Evolutionary conservation across 441 rosid species (phyloP).

Genomic region (Erodium moschatum): DNA sequence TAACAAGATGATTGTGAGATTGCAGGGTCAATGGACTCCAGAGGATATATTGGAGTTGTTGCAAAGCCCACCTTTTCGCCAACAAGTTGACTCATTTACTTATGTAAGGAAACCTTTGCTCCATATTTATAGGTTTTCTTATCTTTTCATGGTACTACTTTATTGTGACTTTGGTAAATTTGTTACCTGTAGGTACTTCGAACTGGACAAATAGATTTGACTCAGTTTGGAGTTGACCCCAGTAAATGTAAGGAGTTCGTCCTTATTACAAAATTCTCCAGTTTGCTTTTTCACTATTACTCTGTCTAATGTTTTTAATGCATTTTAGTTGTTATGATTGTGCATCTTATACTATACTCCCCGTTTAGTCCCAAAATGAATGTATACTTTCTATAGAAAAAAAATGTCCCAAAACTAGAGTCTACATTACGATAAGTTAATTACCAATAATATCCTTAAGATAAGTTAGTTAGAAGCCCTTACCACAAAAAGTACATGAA

Average conservation of each 20-base stretch:
- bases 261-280: constrained; percentile 1
- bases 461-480: background rate
- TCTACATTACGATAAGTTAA: background rate
- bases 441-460: background rate
- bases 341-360: background rate
- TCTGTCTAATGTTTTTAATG: background rate
- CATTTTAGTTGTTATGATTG: constrained; percentile 8
- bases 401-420: background rate
- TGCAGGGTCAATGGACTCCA: constrained; percentile 64
- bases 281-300: constrained; percentile 6
- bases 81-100: constrained; percentile 93
- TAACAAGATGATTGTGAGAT: constrained; percentile 20
- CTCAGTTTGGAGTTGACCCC: constrained; percentile 88
- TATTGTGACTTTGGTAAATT: constrained; percentile 12
- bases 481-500: background rate
- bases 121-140: constrained; percentile 1
- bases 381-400: background rate
- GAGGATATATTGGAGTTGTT: constrained; percentile 74
- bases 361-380: background rate
- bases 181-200: constrained; percentile 56
- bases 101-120: constrained; percentile 43
- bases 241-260: constrained; percentile 58
- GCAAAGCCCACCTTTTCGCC: constrained; percentile 89
- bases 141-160: constrained; percentile 14
- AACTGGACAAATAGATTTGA: constrained; percentile 89